phyloP scores from a whole-genome alignment of 108 stramenopile genomes.

The Discostella pseudostelligera region DNA sequence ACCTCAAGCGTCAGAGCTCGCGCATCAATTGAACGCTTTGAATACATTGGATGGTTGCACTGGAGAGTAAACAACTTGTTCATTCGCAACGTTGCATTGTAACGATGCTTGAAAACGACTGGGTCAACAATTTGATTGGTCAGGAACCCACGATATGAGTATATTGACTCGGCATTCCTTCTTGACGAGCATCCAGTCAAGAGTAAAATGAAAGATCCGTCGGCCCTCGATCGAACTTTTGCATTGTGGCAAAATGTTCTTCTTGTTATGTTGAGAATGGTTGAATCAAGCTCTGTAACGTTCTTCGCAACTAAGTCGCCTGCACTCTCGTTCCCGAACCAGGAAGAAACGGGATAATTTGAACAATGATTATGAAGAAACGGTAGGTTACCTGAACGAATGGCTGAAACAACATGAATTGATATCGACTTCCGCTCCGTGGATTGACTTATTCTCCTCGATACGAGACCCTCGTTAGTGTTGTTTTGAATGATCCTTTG shows the following conservation, averaged over 20 bases:
- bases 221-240: constrained; percentile 4
- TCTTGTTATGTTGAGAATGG: constrained; percentile 4
- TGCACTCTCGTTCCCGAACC: constrained; percentile 16
- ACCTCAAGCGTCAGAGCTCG: background rate
- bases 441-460: background rate
- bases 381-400: constrained; percentile 9
- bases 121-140: constrained; percentile 38
- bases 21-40: background rate
- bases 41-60: background rate
- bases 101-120: constrained; percentile 19
- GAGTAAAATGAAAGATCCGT: constrained; percentile 15
- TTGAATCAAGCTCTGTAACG: constrained; percentile 3
- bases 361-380: constrained; percentile 14
- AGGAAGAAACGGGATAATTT: constrained; percentile 24
- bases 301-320: background rate
- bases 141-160: constrained; percentile 38
- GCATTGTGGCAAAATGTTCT: constrained; percentile 27
- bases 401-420: constrained; percentile 6
- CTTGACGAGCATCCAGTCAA: constrained; percentile 31
- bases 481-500: constrained; percentile 25
- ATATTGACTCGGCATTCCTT: background rate
- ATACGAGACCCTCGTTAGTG: background rate
- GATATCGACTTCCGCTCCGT: background rate
- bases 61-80: constrained; percentile 14
- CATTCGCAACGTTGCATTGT: constrained; percentile 26